Base-by-base conservation (phyloP, 208 protist genomes). In the Acanthamoeba sp. region DNA sequence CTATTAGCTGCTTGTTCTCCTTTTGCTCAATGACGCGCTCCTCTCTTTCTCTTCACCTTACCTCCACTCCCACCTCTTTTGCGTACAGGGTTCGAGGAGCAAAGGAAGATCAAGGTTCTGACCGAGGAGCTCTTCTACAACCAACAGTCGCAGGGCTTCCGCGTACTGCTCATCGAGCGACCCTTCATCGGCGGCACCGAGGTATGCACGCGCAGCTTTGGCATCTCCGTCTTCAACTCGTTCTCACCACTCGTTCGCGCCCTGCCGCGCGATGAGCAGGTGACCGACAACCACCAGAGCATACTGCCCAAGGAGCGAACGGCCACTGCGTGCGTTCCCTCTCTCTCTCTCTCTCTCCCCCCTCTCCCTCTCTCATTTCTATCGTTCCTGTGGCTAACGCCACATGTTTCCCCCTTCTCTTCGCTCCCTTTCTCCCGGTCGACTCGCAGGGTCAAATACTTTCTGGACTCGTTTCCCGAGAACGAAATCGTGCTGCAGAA, bases 111-210 rank as follows among this genome's bases (percentile, higher is more conserved):
- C 27, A 50, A 59, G 24, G 34, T 87, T 20, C 78, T 87, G 12
- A 57, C 48, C 34, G 78, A 87, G 78, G 78, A 87, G 34, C 38
- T 87, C 27, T 87, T 87, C 78, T 87, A 87, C 78, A 87, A 87
- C 45, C n/a, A 16, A 16, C 78, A 87, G 38, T 87, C 78, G 45
- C 78, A 87, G 48, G 48, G 78, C 78, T 87, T 87, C 29, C 78
- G 48, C 12, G 78, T 87, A 14, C 45, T 87, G 22, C 48, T 50
- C 48, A 29, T 87, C 16, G 78, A 87, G 42, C 48, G 45, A 38
- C 78, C 78, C 20, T 59, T 87, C 48, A 87, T 87, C 48, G 78
- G 78, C 27, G 69, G 69, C 69, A 42, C 69, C 2, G 69, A 78
- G 45, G 45, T 87, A 38, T 1, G 48, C 48, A 55, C 48, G 14